Conservation (phyloP, 495 filamentous ascomycete species). For the Neurospora sublineolata region DNA sequence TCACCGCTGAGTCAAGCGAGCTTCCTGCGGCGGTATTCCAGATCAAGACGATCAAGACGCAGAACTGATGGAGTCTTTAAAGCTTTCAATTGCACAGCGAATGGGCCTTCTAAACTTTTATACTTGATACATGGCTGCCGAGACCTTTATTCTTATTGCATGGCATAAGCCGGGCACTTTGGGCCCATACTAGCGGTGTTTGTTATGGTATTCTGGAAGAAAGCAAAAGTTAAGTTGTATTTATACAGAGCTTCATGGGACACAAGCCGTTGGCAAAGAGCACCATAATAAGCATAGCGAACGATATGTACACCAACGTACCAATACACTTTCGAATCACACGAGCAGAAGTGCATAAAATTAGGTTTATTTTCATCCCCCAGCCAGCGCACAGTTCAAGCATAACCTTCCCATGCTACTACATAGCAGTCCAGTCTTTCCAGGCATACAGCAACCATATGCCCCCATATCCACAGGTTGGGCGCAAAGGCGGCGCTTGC, state of each 20-base stretch:
- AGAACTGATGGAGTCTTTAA: not conserved
- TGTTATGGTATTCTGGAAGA: not conserved
- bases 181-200: not conserved
- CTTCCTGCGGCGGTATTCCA: conserved; percentile 87
- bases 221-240: not conserved
- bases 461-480: not conserved
- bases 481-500: not conserved
- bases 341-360: not conserved
- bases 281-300: not conserved
- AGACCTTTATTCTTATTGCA: not conserved
- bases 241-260: not conserved
- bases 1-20: conserved; percentile 78
- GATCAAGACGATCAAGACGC: conserved; percentile 66
- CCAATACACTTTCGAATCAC: not conserved
- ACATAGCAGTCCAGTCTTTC: not conserved
- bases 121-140: not conserved
- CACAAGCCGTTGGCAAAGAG: not conserved
- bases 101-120: not conserved
- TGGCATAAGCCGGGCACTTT: not conserved
- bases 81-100: not conserved
- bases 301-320: not conserved
- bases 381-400: not conserved
- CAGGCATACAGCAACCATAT: not conserved
- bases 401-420: not conserved
- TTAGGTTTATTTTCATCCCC: not conserved